Evolutionary conservation across 108 stramenopile genomes (phyloP), one percentile per base, ranked within the genome.

Genomic region (Cyclostephanos tholiformis): DNA sequence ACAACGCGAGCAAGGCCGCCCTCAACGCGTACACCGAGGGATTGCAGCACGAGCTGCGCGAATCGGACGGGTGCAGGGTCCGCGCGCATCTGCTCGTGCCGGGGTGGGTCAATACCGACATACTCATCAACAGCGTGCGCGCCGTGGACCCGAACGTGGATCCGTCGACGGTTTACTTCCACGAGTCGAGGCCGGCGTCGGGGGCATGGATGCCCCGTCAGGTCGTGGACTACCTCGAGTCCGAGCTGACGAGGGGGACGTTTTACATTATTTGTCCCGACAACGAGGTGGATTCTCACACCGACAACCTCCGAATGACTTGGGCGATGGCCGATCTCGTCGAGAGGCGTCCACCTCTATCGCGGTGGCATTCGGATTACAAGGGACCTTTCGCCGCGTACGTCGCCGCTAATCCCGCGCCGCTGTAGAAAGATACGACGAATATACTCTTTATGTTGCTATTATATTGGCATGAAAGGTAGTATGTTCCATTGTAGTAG

Each of bases 151-250:
- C 23, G 67, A 75, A 12, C 76, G 77, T 26, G 67, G 77, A 81
- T 82, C 25, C 51, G 26, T 35, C 67, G 44, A 22, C 63, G 6
- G 81, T 81, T 0, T 79, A 76, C 20, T 87, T 84, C 53, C 83
- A 87, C 52, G 86, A 87, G 63, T 73, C 65, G 58, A 87, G 84
- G 61, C 86, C 86, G 9, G 82, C 82, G 9, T 9, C 53, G 20
- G 86, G 86, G 8, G 86, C 86, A 0, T 87, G 86, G 86, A 87
- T 87, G 86, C 86, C 86, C 0, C 53, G 51, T 9, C 86, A 87
- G 66, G 83, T 84, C n/a, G 38, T 87, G 39, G 86, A 87, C 20
- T 87, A 81, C 57, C 75, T 84, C 81, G 43, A 82, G 16, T 43
- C 78, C 56, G 77, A 87, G 58, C 22, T 87, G 52, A 77, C 82